Base-by-base conservation (phyloP, 129 eudicot genomes). In the Saussurea involucrata region DNA sequence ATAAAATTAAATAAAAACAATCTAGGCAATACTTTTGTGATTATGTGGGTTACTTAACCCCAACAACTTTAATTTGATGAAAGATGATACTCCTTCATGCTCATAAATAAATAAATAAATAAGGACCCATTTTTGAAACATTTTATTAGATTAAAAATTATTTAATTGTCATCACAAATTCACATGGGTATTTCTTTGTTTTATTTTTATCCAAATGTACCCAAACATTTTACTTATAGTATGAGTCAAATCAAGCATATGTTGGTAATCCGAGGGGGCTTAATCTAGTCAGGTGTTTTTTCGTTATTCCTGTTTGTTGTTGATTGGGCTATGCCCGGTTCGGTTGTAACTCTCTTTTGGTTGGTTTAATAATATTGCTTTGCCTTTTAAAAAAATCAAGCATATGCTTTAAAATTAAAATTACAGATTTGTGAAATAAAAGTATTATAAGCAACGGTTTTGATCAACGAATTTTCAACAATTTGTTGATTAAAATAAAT, bases 31-130 rank as follows among this genome's bases (percentile, higher is more conserved):
- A 37, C 63, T 22, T 18, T 33, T 49, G 37, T 72, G 73, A 42
- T 44, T 78, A 55, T 75, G 55, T 80, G 75, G 84, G 75, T 80
- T 73, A 80, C 84, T 80, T 80, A 80, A 80, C 79, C 68, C 82
- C 83, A 80, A 73, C 80, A 80, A 73, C 84, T 73, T 63, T 13
- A 42, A 8, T 78, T 65, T 65, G 27, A 63, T 34, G 24, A 46
- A 70, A 72, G 11, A 44, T 28, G 5, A 40, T 63, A 20, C 49
- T 71, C 17, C 24, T 10, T 34, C 66, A 46, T 28, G 13, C 9
- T 34, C 53, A 34, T 18, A 68, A 40, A 37, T 42, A 42, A 44
- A 44, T 12, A 0, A 15, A 44, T 15, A 13, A 46, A n/a, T 17
- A 53, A n/a, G 61, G 24, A 10, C 9, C 9, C 22, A 18, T 5